Conservation (phyloP, 352 stramenopile genomes). For the Globisporangium iwayamae region DNA sequence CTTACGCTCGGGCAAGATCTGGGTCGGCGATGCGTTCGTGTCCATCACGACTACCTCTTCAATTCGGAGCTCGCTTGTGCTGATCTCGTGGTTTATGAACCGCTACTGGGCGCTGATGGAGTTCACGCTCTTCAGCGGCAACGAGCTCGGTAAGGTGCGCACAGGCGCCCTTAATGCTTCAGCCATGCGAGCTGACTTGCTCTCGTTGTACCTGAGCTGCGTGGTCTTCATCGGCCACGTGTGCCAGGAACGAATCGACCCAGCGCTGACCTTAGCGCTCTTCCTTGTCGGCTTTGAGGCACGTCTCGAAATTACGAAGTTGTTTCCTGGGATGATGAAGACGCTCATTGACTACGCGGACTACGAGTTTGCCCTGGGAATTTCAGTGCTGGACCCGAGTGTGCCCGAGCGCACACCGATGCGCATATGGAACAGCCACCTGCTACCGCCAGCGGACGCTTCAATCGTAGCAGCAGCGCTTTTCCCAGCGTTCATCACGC, state of each 20-base stretch:
- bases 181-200: conserved; percentile 14
- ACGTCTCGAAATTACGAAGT: background rate
- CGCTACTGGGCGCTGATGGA: background rate
- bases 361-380: background rate
- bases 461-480: too few species aligned
- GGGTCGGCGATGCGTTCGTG: background rate
- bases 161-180: background rate
- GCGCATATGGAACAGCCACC: conserved; percentile 4
- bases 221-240: conserved; percentile 23
- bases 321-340: conserved; percentile 1
- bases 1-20: background rate
- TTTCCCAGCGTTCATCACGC: too few species aligned
- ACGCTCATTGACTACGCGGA: background rate
- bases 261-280: conserved; percentile 4
- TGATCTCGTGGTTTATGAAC: background rate
- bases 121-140: background rate
- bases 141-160: background rate
- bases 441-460: background rate
- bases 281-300: conserved; percentile 7
- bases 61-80: conserved; percentile 18
- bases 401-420: background rate
- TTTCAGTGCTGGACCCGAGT: background rate
- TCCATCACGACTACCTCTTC: background rate
- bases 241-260: conserved; percentile 19
- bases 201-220: conserved; percentile 10